Conservation (phyloP, 805 yeast genomes). For the Komagataella ulmi region DNA sequence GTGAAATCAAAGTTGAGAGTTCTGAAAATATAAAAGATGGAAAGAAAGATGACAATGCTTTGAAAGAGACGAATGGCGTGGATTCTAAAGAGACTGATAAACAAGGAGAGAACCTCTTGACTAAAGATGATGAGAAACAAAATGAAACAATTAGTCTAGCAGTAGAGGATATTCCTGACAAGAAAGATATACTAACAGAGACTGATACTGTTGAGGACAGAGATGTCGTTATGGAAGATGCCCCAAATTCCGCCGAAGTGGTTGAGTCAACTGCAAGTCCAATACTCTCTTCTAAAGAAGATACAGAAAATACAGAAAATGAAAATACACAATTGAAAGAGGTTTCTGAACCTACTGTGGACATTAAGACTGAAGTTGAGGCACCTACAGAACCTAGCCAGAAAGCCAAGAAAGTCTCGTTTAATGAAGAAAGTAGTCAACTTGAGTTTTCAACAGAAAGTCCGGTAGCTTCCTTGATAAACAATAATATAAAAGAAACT, state of each 20-base stretch:
- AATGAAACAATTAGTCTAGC: conserved; percentile 3
- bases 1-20: conserved; percentile 2
- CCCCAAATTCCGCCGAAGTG: background rate
- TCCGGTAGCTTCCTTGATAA: background rate
- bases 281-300: background rate
- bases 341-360: background rate
- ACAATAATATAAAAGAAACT: background rate
- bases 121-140: conserved; percentile 1
- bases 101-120: background rate
- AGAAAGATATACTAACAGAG: too few species aligned
- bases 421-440: background rate
- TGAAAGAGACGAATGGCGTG: background rate
- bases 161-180: too few species aligned
- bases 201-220: background rate
- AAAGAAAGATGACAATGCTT: background rate
- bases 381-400: background rate
- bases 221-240: background rate
- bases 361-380: background rate
- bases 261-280: background rate
- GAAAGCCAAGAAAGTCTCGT: background rate
- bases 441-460: background rate
- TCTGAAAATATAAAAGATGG: background rate
- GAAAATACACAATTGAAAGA: background rate
- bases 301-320: background rate
- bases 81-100: background rate